Conservation (phyloP, 2,329 filamentous ascomycete species). For the Aspergillus sp. region DNA sequence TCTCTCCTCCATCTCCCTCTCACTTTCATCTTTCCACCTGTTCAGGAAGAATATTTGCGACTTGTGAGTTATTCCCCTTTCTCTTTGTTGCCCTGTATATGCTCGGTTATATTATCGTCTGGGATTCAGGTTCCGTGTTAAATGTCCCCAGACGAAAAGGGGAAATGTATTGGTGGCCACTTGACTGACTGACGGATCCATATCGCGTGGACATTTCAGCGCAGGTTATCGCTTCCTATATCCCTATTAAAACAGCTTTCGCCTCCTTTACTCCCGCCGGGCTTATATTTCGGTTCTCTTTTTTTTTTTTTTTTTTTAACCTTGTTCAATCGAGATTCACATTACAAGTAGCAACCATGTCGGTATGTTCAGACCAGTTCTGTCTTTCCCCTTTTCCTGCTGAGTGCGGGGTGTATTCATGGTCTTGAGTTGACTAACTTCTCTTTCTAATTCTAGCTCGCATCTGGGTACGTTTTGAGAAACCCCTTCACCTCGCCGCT, state of each 20-base stretch:
- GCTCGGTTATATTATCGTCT: neutral
- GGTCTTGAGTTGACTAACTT: conserved; percentile 3
- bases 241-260: neutral
- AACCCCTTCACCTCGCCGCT: neutral
- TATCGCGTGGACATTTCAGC: neutral
- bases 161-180: neutral
- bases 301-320: too few species aligned
- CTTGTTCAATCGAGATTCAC: neutral
- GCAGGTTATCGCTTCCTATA: neutral
- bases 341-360: conserved; percentile 21
- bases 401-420: neutral
- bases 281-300: conserved; percentile 2
- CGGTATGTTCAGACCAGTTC: conserved; percentile 17
- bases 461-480: conserved; percentile 28
- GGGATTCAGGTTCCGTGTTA: conserved; percentile 8
- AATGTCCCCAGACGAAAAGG: neutral
- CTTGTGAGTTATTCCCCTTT: neutral
- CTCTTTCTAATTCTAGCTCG: conserved; percentile 19
- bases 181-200: neutral
- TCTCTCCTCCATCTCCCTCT: conserved; percentile 16
- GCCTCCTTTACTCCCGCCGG: neutral
- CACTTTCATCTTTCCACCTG: conserved; percentile 3
- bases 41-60: too few species aligned
- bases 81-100: neutral
- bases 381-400: conserved; percentile 1